These are phyloP conservation scores for Helotiales sp. DNA, from an alignment of 2,329 filamentous ascomycete genomes.

Conservation along the genomic window DNA sequence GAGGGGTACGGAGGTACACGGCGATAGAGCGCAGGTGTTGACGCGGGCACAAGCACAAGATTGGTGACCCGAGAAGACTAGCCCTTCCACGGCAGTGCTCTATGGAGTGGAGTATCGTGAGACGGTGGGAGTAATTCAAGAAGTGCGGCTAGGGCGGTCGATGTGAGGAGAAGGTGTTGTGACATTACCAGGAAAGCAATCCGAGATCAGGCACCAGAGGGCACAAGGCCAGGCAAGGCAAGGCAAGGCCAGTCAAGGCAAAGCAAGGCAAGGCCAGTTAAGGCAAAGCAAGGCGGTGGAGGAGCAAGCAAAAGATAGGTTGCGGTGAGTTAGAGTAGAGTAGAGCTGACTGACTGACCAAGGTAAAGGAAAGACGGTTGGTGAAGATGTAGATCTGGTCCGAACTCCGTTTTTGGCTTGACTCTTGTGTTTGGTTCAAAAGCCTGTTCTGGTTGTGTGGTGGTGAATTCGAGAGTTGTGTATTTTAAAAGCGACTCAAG, in stretches of 20 bases:
- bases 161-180: not conserved
- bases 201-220: not conserved
- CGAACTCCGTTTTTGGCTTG: not conserved
- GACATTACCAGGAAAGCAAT: not conserved
- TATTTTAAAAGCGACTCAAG: too few species aligned
- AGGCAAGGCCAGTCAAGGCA: not conserved
- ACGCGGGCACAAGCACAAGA: not conserved
- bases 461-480: too few species aligned
- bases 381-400: not conserved
- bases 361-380: not conserved
- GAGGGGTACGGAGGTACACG: not conserved
- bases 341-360: not conserved
- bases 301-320: not conserved
- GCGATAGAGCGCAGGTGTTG: not conserved
- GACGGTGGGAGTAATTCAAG: not conserved
- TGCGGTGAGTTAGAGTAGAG: not conserved
- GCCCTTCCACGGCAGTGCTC: not conserved
- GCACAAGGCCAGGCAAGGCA: not conserved
- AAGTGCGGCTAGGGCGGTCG: conserved; percentile 7
- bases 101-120: not conserved
- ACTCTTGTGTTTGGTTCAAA: not conserved
- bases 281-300: not conserved
- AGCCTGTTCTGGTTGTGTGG: not conserved
- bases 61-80: not conserved
- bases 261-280: not conserved